These are phyloP conservation scores for Calocybe cyanea DNA, from an alignment of 768 basidiomycete genomes.

Conservation along the genomic window DNA sequence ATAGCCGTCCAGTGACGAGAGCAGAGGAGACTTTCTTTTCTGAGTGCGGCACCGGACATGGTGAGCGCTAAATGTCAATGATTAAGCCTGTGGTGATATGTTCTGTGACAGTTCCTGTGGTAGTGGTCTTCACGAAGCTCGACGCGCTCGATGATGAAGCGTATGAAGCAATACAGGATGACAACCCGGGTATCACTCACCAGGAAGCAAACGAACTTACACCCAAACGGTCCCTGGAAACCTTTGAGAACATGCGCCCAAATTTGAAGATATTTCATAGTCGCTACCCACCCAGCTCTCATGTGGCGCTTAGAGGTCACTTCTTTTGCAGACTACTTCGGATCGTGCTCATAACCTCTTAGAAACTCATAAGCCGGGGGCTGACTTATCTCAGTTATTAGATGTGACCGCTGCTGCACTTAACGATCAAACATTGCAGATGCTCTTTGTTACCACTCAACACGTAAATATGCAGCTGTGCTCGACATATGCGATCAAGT, in stretches of 20 bases:
- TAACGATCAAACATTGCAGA: conserved; percentile 11
- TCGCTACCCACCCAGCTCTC: conserved; percentile 5
- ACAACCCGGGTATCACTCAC: conserved; percentile 9
- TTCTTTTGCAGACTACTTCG: not conserved
- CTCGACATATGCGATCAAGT: conserved; percentile 10
- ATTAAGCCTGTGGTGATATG: not conserved
- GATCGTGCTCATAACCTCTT: not conserved
- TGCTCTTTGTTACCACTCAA: conserved; percentile 12
- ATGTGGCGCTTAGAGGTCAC: conserved; percentile 8
- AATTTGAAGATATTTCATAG: conserved; percentile 7
- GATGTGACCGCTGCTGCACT: conserved; percentile 8
- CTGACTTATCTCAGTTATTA: conserved; percentile 6
- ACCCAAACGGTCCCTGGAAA: conserved; percentile 1
- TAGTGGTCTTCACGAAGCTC: conserved; percentile 15
- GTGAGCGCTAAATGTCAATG: not conserved
- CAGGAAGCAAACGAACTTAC: not conserved
- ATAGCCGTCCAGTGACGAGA: conserved; percentile 8
- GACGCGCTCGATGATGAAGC: conserved; percentile 9
- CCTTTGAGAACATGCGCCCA: conserved; percentile 7
- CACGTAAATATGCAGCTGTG: conserved; percentile 6
- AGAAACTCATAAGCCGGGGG: conserved; percentile 7
- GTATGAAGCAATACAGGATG: conserved; percentile 1
- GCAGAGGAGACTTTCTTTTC: conserved; percentile 11
- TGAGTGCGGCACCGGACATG: conserved; percentile 12
- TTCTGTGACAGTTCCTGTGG: conserved; percentile 8